Conservation (phyloP, 2,329 filamentous ascomycete genomes). For the Stemphylium beticola region DNA sequence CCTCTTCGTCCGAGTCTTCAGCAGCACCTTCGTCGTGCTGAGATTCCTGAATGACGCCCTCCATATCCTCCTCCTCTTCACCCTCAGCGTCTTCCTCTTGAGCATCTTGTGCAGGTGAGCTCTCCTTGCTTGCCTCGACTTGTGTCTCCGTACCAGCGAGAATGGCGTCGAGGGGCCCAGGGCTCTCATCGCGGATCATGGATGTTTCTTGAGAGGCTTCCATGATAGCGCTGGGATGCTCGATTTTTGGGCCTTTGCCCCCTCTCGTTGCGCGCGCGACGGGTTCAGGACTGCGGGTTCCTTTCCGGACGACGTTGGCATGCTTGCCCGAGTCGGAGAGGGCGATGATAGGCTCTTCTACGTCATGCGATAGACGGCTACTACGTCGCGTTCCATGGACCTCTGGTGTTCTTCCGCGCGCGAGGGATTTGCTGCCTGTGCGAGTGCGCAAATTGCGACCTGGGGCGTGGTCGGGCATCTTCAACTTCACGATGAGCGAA, state of each 20-base stretch:
- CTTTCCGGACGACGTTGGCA: conserved; percentile 59
- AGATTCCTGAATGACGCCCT: conserved; percentile 52
- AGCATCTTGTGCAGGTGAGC: conserved; percentile 39
- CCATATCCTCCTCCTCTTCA: conserved; percentile 39
- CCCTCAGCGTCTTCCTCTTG: conserved; percentile 40
- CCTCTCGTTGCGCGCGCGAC: conserved; percentile 52
- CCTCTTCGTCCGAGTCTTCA: conserved; percentile 60
- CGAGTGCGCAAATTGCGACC: conserved; percentile 45
- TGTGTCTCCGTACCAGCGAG: conserved; percentile 47
- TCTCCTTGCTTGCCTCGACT: conserved; percentile 43
- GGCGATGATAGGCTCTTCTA: conserved; percentile 62
- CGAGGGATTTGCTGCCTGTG: conserved; percentile 48
- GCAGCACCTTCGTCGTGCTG: conserved; percentile 44
- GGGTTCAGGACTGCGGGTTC: conserved; percentile 58
- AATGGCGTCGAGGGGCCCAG: conserved; percentile 41
- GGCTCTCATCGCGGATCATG: conserved; percentile 40
- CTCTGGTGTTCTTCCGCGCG: conserved; percentile 48
- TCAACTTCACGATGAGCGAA: conserved; percentile 52
- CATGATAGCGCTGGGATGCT: conserved; percentile 56
- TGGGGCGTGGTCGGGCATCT: conserved; percentile 38
- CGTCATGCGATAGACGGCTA: conserved; percentile 65
- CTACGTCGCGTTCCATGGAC: conserved; percentile 56
- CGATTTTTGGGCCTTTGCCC: conserved; percentile 56
- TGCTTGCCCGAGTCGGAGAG: conserved; percentile 66
- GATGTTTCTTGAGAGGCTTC: conserved; percentile 61